Conservation (phyloP, 1,284 basidiomycete species). For the Austroboletus rostrupii region DNA sequence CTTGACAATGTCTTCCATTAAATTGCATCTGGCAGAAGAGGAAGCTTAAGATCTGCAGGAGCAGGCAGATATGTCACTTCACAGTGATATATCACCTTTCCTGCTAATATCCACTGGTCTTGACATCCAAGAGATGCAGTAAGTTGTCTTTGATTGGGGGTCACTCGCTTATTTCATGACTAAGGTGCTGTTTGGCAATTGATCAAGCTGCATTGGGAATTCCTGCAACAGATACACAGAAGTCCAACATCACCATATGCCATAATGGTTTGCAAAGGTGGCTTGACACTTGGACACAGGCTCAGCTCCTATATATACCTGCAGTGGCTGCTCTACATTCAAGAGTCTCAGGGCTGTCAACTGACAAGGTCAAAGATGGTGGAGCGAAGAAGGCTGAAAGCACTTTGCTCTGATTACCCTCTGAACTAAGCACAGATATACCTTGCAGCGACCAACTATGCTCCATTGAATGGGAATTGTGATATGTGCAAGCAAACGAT, state of each 20-base stretch:
- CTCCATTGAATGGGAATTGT: too few species aligned
- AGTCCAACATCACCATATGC: not conserved
- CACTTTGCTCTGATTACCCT: too few species aligned
- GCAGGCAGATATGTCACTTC: not conserved
- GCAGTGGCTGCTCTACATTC: too few species aligned
- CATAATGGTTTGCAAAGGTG: not conserved
- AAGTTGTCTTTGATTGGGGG: too few species aligned
- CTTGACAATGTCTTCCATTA: not conserved
- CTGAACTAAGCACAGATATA: too few species aligned
- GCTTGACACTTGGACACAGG: not conserved
- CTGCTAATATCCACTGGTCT: not conserved
- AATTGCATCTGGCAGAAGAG: not conserved
- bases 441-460: too few species aligned
- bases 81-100: not conserved
- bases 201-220: not conserved
- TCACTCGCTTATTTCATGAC: too few species aligned
- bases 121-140: not conserved
- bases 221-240: not conserved
- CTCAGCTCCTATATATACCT: not conserved
- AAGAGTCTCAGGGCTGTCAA: too few species aligned
- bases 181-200: not conserved
- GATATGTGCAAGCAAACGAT: too few species aligned
- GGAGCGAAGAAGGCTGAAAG: too few species aligned
- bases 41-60: not conserved
- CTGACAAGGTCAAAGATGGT: too few species aligned